Conservation (phyloP, 495 filamentous ascomycete genomes). For the Penicillium daleae region DNA sequence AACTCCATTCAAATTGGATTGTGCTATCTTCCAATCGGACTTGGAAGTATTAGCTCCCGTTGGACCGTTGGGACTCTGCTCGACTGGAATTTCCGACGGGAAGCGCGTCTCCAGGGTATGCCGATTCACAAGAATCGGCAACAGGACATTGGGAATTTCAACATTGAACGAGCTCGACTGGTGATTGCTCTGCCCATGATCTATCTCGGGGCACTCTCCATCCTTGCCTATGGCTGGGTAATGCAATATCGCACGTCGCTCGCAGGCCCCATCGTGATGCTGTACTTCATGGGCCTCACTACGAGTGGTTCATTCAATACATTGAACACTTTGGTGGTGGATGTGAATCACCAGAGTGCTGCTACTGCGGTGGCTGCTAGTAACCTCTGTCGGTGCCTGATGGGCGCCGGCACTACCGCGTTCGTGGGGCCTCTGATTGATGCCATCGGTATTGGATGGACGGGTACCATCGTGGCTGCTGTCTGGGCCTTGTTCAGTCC, state of each 20-base stretch:
- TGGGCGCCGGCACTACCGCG: constrained; percentile 48
- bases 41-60: constrained; percentile 41
- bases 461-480: constrained; percentile 44
- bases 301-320: constrained; percentile 34
- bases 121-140: constrained; percentile 43
- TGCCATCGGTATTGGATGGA: constrained; percentile 53
- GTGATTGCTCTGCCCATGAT: constrained; percentile 41
- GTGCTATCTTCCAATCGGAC: constrained; percentile 49
- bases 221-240: constrained; percentile 54
- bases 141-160: constrained; percentile 42
- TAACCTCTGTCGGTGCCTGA: constrained; percentile 51
- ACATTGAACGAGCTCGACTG: constrained; percentile 44
- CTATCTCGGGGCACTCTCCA: constrained; percentile 29
- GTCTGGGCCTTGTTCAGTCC: constrained; percentile 36
- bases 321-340: constrained; percentile 48
- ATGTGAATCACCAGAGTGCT: constrained; percentile 43
- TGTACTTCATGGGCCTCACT: constrained; percentile 46
- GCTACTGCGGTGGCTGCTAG: constrained; percentile 52
- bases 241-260: constrained; percentile 41
- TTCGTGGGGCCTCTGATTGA: constrained; percentile 45
- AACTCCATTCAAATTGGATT: constrained; percentile 49
- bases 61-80: constrained; percentile 42
- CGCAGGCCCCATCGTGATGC: constrained; percentile 41
- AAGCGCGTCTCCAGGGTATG: constrained; percentile 35
- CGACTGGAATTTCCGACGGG: constrained; percentile 48